Evolutionary conservation across 2,329 filamentous ascomycete genomes (phyloP).

Genomic region (Coleophoma crateriformis): DNA sequence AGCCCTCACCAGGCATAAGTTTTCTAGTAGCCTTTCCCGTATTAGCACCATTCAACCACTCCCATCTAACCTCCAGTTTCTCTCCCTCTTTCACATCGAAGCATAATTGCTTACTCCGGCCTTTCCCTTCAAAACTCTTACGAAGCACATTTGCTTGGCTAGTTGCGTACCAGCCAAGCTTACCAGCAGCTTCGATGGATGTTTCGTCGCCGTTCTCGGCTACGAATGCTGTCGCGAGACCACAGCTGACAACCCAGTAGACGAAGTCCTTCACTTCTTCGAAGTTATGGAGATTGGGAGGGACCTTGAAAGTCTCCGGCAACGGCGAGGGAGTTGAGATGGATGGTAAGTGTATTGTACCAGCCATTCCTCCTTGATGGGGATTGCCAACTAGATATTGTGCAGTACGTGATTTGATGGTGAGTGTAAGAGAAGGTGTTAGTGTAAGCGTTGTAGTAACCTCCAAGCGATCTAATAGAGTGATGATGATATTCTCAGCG

Average conservation of each 20-base stretch:
- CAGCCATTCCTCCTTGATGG: neutral
- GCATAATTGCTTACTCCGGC: neutral
- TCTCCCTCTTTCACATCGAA: neutral
- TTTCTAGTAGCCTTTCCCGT: neutral
- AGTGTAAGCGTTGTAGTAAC: conserved; percentile 34
- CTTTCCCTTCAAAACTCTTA: neutral
- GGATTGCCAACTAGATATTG: conserved; percentile 3
- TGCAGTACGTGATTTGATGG: conserved; percentile 26
- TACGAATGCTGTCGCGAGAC: conserved; percentile 10
- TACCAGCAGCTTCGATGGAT: neutral
- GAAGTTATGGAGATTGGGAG: conserved; percentile 6
- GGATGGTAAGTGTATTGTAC: conserved; percentile 7
- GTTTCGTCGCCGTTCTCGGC: neutral
- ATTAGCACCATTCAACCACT: conserved; percentile 1
- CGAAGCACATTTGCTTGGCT: conserved; percentile 11
- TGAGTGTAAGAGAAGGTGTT: conserved; percentile 24
- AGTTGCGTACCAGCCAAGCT: conserved; percentile 9
- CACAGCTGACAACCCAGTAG: conserved; percentile 16
- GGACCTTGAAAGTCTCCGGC: conserved; percentile 10
- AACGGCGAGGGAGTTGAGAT: conserved; percentile 11
- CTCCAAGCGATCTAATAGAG: conserved; percentile 36
- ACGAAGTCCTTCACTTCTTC: conserved; percentile 18
- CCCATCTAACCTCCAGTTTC: neutral
- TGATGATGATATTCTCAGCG: conserved; percentile 33
- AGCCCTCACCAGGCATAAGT: conserved; percentile 9